Evolutionary conservation across 495 filamentous ascomycete genomes (phyloP), one percentile per base, ranked within the genome.

Genomic region (Halenospora varia): DNA sequence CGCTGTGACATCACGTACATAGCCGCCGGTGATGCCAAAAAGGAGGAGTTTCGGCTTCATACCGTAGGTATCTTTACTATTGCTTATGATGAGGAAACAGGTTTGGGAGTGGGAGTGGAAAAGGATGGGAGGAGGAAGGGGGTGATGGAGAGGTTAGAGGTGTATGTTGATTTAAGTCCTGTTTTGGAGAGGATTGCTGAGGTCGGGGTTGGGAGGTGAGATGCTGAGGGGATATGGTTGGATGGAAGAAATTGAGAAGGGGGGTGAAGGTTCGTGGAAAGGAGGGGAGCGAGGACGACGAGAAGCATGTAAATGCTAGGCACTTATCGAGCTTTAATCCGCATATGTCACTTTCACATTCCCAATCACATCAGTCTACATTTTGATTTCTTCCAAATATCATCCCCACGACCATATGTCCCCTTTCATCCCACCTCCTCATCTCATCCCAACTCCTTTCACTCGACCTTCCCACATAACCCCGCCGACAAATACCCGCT

Each of bases 231-330:
- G 2, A 88, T 89, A 53, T 10, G 9, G 10, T 23, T 25, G 20
- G 47, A n/a, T 9, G 8, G 3, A 20, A n/a, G n/a, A n/a, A 20
- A 6, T 47, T 9, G 44, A 19, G 44, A 47, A 19, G 48, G 62
- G n/a, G 79, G 77, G 48, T 90, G 88, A 3, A 90, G 96, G 77
- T 88, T 96, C 25, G 90, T 96, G 69, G 92, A 96, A 64, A 89
- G 96, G 2, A 71, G 96, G 58, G 92, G 92, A 2, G 92, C 96
- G 35, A 90, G 96, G 4, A 96, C 96, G 73, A 91, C 96, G 70
- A 96, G 92, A 86, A 25, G 15, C 15, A 4, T 20, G 47, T 49
- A 20, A 20, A 4, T 22, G 15, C 4, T 20, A 22, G 15, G 23
- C 23, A 13, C 4, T 15, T 9, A 22, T 22, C 4, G 15, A 23